Conservation (phyloP, 805 yeast genomes). For the Jamesozyma hellenica region DNA sequence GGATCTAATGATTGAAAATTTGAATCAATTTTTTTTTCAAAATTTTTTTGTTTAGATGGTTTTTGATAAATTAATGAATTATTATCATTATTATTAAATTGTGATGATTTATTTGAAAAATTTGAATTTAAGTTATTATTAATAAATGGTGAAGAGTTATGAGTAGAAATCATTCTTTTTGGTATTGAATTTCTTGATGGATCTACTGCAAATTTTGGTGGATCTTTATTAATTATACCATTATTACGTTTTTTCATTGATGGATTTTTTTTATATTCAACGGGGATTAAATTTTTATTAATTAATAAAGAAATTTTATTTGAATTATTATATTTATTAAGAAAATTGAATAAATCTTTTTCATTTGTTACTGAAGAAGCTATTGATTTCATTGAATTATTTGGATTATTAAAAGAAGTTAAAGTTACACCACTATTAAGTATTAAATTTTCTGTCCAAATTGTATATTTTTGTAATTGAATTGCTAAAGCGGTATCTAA, state of each 20-base stretch:
- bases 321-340: constrained; percentile 37
- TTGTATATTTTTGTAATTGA: constrained; percentile 81
- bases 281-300: constrained; percentile 45
- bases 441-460: constrained; percentile 72
- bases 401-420: constrained; percentile 49
- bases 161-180: constrained; percentile 28
- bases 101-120: not conserved
- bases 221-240: constrained; percentile 16
- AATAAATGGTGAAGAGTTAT: constrained; percentile 27
- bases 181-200: constrained; percentile 25
- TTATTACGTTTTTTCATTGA: constrained; percentile 35
- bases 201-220: constrained; percentile 24
- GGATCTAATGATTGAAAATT: constrained; percentile 22
- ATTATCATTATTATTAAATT: not conserved
- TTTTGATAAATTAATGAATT: not conserved
- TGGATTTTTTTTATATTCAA: constrained; percentile 63
- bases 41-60: constrained; percentile 4
- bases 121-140: not conserved
- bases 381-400: constrained; percentile 58
- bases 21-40: not conserved
- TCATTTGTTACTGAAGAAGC: constrained; percentile 78
- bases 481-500: constrained; percentile 82
- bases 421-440: constrained; percentile 79
- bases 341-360: constrained; percentile 62
- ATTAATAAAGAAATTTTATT: constrained; percentile 28